phyloP scores from a whole-genome alignment of 2,329 filamentous ascomycete species.

The Graphilbum fragrans region DNA sequence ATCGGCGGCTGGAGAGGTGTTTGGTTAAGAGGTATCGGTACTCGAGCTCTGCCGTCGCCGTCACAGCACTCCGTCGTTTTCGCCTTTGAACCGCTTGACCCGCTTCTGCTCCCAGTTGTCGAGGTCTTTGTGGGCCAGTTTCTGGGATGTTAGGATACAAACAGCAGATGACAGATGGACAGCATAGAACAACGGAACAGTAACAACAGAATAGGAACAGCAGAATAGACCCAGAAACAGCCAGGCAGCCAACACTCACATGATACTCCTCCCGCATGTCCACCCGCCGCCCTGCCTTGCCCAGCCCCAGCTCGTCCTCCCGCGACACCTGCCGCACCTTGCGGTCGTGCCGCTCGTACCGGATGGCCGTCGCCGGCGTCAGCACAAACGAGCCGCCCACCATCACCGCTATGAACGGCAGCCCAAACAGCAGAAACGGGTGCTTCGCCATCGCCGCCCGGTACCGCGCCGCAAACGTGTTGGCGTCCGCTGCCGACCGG shows the following conservation, averaged over 20 bases:
- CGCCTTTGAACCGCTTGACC: constrained; percentile 78
- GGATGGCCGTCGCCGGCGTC: constrained; percentile 82
- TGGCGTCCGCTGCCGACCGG: constrained; percentile 51
- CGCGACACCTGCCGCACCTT: constrained; percentile 75
- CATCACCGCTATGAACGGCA: constrained; percentile 85
- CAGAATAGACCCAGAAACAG: neutral
- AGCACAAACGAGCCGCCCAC: constrained; percentile 87
- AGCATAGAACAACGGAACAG: neutral
- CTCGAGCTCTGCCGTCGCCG: too few relatives aligned
- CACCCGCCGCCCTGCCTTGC: constrained; percentile 56
- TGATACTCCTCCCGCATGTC: constrained; percentile 82
- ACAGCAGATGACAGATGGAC: constrained; percentile 2
- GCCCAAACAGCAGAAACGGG: constrained; percentile 85
- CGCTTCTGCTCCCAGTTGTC: constrained; percentile 97
- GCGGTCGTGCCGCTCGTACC: constrained; percentile 87
- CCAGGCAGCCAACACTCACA: constrained; percentile 38
- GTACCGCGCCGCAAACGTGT: constrained; percentile 64
- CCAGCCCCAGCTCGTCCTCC: constrained; percentile 77
- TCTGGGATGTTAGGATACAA: constrained; percentile 30
- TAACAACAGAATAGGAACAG: neutral
- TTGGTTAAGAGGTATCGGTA: too few relatives aligned
- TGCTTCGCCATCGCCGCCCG: constrained; percentile 61
- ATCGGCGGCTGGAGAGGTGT: too few relatives aligned
- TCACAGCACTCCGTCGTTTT: constrained; percentile 67
- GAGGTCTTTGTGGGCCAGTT: constrained; percentile 75